Evolutionary conservation across 2,329 filamentous ascomycete genomes (phyloP).

Genomic region (Drechslerella coelobrocha): DNA sequence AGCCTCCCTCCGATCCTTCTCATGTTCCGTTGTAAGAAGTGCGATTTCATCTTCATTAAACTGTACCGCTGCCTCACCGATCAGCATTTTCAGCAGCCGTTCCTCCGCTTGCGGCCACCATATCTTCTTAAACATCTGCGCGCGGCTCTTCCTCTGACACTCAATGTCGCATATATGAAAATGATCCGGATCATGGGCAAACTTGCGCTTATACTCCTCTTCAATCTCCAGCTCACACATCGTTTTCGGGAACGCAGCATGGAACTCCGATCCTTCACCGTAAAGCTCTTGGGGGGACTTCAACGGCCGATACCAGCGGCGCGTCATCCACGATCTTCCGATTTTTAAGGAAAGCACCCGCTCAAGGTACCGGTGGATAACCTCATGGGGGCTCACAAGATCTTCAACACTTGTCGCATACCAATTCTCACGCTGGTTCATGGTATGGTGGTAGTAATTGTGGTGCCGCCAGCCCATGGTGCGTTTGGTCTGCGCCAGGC

Average conservation of each 20-base stretch:
- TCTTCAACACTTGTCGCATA: constrained; percentile 9
- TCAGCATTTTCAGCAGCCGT: constrained; percentile 20
- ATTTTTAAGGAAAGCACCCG: neutral
- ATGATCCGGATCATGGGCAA: constrained; percentile 23
- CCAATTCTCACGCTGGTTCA: constrained; percentile 33
- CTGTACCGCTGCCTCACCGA: constrained; percentile 2
- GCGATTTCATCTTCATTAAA: constrained; percentile 16
- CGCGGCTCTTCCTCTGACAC: constrained; percentile 21
- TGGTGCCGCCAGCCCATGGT: constrained; percentile 23
- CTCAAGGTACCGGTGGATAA: constrained; percentile 30
- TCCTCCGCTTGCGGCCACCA: constrained; percentile 38
- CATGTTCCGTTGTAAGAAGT: neutral
- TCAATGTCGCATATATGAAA: constrained; percentile 35
- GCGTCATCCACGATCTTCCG: constrained; percentile 14
- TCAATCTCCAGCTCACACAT: constrained; percentile 30
- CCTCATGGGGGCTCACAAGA: constrained; percentile 25
- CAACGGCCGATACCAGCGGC: neutral
- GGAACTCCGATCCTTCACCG: neutral
- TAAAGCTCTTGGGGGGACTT: constrained; percentile 3
- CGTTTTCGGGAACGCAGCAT: neutral
- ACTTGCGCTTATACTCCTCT: constrained; percentile 9
- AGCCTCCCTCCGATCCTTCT: constrained; percentile 15
- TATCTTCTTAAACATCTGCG: constrained; percentile 8
- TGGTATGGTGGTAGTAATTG: constrained; percentile 15
- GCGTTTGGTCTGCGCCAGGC: constrained; percentile 9